phyloP scores from a whole-genome alignment of 78 protist species.

The Dictyostelium brefeldianum region DNA sequence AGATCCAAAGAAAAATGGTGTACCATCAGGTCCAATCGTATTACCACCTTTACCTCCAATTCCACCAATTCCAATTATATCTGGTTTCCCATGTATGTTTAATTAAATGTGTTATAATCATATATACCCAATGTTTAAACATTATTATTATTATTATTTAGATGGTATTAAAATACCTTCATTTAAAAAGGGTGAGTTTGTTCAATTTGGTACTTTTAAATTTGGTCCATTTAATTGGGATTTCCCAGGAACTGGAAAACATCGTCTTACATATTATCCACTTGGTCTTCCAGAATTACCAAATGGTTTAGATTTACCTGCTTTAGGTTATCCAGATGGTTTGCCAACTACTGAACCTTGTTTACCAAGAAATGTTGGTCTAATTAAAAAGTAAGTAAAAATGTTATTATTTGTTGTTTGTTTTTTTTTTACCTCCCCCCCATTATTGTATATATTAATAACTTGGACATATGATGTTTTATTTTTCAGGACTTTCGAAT shows the following conservation, averaged over 20 bases:
- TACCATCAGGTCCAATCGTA: background rate
- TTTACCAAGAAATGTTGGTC: background rate
- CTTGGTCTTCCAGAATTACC: background rate
- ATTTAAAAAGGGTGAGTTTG: background rate
- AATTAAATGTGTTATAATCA: no score
- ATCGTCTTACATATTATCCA: background rate
- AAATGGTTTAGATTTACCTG: background rate
- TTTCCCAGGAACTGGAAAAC: background rate
- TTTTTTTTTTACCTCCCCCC: no score
- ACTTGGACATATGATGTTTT: no score
- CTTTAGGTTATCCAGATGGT: background rate
- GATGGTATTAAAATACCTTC: no score
- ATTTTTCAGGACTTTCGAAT: background rate
- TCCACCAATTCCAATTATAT: background rate
- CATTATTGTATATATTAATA: no score
- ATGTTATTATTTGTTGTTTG: no score
- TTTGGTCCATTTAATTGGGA: conserved; percentile 2
- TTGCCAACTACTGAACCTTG: background rate
- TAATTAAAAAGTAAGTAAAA: no score
- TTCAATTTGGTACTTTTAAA: background rate
- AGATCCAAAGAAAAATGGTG: no score
- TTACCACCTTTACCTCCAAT: background rate
- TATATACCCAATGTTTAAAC: no score
- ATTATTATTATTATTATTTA: no score
- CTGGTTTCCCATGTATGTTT: no score